Conservation (phyloP, 73 alveolate species). For the Tetrahymena borealis region DNA sequence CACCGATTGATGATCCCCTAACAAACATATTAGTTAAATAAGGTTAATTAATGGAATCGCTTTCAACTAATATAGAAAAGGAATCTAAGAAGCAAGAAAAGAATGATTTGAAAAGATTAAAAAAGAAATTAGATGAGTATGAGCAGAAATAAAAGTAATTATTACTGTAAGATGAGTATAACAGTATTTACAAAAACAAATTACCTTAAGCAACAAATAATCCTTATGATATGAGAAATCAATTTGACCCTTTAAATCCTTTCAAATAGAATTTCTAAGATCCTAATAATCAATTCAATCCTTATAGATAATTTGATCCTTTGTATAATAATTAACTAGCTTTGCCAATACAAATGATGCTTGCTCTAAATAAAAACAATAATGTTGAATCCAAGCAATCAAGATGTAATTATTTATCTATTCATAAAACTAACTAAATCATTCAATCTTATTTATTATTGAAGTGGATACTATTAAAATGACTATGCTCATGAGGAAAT, state of each 20-base stretch:
- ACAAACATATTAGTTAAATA: neutral
- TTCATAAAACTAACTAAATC: neutral
- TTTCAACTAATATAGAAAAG: neutral
- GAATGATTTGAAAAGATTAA: neutral
- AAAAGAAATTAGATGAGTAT: neutral
- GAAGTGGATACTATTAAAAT: neutral
- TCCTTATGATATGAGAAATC: neutral
- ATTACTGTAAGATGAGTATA: neutral
- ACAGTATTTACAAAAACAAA: neutral
- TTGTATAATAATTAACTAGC: neutral
- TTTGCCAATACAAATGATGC: neutral
- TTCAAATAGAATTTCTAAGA: too few relatives aligned
- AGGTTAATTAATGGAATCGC: neutral
- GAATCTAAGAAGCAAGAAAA: neutral
- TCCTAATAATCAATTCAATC: too few relatives aligned
- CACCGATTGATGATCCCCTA: neutral
- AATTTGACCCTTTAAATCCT: neutral
- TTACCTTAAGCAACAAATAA: neutral
- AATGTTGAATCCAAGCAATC: neutral
- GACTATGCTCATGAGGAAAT: neutral
- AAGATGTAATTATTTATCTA: neutral
- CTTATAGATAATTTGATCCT: too few relatives aligned
- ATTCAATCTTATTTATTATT: neutral
- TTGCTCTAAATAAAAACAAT: neutral
- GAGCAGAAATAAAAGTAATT: neutral